Evolutionary conservation across 441 rosid species (phyloP), one percentile per base, ranked within the genome.

Genomic region (Croton laevigatus): DNA sequence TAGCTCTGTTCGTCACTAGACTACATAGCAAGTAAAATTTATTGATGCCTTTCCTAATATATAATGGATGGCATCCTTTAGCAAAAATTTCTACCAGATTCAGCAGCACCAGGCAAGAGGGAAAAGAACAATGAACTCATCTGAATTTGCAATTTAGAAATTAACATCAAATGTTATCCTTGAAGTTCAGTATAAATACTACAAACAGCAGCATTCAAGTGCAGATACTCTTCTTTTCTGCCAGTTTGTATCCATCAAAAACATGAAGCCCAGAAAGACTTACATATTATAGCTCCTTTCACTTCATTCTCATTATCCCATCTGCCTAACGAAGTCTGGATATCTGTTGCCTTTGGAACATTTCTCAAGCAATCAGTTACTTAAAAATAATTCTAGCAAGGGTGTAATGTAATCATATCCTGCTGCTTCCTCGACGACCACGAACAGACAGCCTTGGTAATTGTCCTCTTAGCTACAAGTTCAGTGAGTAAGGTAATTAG

Each of bases 361-460:
- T 53, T 54, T 63, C 20, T 37, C 57, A 14, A 22, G 42, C 1
- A 45, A n/a, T 59, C 6, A 9, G 51, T 23, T 54, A 34, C 32
- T 7, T 8, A 6, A 32, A 55, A 61, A 22, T 45, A 71, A 16
- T 44, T 34, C 37, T 59, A 2, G 38, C 49, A 60, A 62, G 37
- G 8, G 72, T 54, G 4, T 54, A 36, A 42, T n/a, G 5, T 36
- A 54, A 37, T 79, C 65, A 74, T 12, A 79, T 71, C 70, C 85
- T 76, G 78, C 82, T 75, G 75, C 82, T 75, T 59, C 88, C 82
- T 45, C 81, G 85, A 44, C 80, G 88, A 44, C 85, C 83, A 19
- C 71, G 82, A 54, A 74, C 77, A 44, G 75, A 72, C n/a, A 54
- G 38, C 38, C 76, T 78, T 6, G 78, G 59, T 32, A 22, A 78